Evolutionary conservation across 805 yeast genomes (phyloP).

Genomic region (Ogataea parapolymorpha): DNA sequence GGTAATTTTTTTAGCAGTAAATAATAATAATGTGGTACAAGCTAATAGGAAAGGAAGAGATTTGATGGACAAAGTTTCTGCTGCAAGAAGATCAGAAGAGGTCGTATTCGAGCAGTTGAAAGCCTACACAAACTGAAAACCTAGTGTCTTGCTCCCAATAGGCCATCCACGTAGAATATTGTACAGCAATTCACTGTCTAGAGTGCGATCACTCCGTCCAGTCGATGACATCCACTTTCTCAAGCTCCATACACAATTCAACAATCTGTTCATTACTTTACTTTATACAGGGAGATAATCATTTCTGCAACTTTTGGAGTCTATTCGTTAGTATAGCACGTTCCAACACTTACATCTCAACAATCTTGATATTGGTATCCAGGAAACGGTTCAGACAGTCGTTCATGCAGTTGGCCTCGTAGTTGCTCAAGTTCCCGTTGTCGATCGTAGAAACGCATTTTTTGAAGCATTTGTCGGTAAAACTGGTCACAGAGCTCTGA

Average conservation of each 20-base stretch:
- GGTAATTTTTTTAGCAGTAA: not conserved
- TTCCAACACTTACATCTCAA: constrained; percentile 41
- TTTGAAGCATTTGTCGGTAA: constrained; percentile 88
- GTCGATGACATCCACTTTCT: too few species aligned
- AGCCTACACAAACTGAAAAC: too few species aligned
- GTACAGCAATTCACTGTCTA: too few species aligned
- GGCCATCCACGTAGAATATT: too few species aligned
- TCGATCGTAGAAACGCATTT: constrained; percentile 62
- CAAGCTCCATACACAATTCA: too few species aligned
- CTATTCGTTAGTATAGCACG: constrained; percentile 15
- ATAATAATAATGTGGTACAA: not conserved
- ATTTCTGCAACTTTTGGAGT: constrained; percentile 20
- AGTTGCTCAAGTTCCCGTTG: constrained; percentile 45
- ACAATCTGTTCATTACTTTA: not conserved
- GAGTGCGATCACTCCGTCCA: too few species aligned
- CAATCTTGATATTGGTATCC: constrained; percentile 84
- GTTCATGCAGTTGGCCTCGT: constrained; percentile 69
- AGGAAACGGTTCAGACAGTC: constrained; percentile 84
- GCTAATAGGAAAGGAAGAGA: too few species aligned
- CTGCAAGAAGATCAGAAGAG: too few species aligned
- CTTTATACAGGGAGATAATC: not conserved
- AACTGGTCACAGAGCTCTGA: constrained; percentile 79
- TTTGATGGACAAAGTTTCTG: too few species aligned
- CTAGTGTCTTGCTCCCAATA: too few species aligned
- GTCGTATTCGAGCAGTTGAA: too few species aligned